Evolutionary conservation across 768 basidiomycete genomes (phyloP).

Genomic region (Lactarius vividus): DNA sequence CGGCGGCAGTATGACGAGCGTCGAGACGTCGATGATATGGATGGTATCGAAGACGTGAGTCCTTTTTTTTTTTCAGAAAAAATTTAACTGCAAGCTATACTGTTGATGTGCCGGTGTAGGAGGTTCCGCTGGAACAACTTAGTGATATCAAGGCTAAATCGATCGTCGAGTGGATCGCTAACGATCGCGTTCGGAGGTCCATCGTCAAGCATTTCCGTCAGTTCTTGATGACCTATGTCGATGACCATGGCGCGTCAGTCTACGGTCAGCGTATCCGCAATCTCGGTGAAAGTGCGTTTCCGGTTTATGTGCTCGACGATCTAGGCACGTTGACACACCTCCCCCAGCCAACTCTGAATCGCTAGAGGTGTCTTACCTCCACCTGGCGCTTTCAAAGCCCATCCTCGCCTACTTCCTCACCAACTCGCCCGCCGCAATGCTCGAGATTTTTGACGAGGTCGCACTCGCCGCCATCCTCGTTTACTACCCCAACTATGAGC

Average conservation of each 20-base stretch:
- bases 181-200: constrained; percentile 84
- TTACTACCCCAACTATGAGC: constrained; percentile 93
- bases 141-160: constrained; percentile 98
- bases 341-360: constrained; percentile 89
- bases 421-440: constrained; percentile 91
- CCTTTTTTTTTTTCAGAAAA: background rate
- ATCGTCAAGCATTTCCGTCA: constrained; percentile 91
- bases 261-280: constrained; percentile 93
- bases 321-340: constrained; percentile 19
- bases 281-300: constrained; percentile 82
- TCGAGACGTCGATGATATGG: constrained; percentile 85
- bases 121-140: constrained; percentile 91
- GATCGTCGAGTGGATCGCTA: constrained; percentile 96
- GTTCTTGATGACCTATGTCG: constrained; percentile 94
- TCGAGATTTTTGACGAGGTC: constrained; percentile 92
- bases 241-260: constrained; percentile 86
- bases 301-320: background rate
- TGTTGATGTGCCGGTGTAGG: constrained; percentile 44
- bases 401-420: constrained; percentile 97
- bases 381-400: constrained; percentile 87
- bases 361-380: constrained; percentile 95
- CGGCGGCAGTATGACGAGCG: constrained; percentile 94
- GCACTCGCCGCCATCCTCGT: constrained; percentile 92
- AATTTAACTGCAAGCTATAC: background rate
- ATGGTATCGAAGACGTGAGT: constrained; percentile 82